Percentiles rank a stretch among this genome's conserved stretches.
Evolutionary conservation across 495 filamentous ascomycete species (phyloP).

Genomic region (Penicillium angulare): DNA sequence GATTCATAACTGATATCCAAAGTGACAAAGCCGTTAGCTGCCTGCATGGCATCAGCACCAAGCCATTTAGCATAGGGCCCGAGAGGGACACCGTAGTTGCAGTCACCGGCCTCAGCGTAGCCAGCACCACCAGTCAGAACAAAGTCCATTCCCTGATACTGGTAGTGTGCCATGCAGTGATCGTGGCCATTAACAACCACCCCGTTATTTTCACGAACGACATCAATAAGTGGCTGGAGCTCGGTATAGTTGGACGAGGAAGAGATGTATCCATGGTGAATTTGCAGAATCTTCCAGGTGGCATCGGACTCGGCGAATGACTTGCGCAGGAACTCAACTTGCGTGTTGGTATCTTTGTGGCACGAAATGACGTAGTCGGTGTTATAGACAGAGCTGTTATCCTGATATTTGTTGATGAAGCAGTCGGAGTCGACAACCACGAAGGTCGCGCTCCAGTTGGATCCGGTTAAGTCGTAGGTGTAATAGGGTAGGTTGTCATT

Average conservation of each 20-base stretch:
- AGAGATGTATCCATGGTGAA: conserved; percentile 21
- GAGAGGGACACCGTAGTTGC: conserved; percentile 21
- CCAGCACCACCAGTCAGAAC: conserved; percentile 19
- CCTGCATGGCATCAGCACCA: conserved; percentile 14
- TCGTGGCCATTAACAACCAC: conserved; percentile 25
- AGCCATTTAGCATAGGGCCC: conserved; percentile 21
- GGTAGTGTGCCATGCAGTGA: conserved; percentile 24
- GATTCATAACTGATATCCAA: conserved; percentile 20
- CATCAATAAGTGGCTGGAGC: conserved; percentile 16
- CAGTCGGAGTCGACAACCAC: conserved; percentile 22
- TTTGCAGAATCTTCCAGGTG: conserved; percentile 22
- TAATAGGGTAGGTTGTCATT: conserved; percentile 17
- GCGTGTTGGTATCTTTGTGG: conserved; percentile 16
- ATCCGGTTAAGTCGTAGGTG: conserved; percentile 20
- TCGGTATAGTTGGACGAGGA: conserved; percentile 19
- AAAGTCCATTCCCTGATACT: conserved; percentile 18
- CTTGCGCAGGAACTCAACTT: conserved; percentile 18
- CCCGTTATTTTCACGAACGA: conserved; percentile 16
- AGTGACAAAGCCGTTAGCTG: conserved; percentile 23
- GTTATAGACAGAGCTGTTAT: conserved; percentile 16
- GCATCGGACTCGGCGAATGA: conserved; percentile 14
- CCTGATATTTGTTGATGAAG: conserved; percentile 22
- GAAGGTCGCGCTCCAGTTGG: conserved; percentile 20
- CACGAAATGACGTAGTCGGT: conserved; percentile 16
- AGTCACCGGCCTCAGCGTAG: conserved; percentile 22